Evolutionary conservation across 495 filamentous ascomycete species (phyloP), one percentile per base, ranked within the genome.

Genomic region (Tuber brumale): DNA sequence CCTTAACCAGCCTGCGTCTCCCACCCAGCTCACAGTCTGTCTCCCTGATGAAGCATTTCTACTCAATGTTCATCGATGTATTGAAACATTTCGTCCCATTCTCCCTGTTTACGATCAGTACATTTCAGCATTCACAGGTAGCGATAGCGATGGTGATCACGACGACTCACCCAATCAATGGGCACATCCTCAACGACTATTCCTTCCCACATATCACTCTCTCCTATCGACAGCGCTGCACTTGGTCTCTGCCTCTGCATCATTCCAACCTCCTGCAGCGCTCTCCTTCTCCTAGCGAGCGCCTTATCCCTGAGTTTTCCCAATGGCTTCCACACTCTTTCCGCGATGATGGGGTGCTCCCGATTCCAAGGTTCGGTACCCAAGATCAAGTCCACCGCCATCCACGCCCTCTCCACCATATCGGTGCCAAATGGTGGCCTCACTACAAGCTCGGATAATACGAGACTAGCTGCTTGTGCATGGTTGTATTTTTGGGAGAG

Each of bases 401-500:
- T 84, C 95, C 95, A 98, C 3, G 92, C 94, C 5, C 94, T 88
- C 73, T 97, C 92, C 2, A 92, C 92, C 19, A 91, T 74, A 31
- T 86, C 39, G 84, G 81, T 16, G 85, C 79, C 90, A 89, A 70
- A 89, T 87, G 46, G 87, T 88, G 31, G 91, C 89, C 37, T 93
- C 89, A 39, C 91, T 88, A 80, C 91, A 91, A 96, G 86, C 80
- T 97, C 95, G 1, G 92, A 88, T 14, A 97, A 83, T 6, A 90
- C 86, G 79, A 92, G 92, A 2, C 91, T 92, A 5, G 95, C 87
- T 7, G 93, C 92, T 76, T 95, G 92, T 90, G 91, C 93, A 75
- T 95, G 92, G 31, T 91, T 90, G 82, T 94, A 93, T 0, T 90
- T 92, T 80, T 90, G 88, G 84, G 93, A 94, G 14, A 94, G 87